Conservation (phyloP, 306 rosid genomes). For the Cicer cuneatum region DNA sequence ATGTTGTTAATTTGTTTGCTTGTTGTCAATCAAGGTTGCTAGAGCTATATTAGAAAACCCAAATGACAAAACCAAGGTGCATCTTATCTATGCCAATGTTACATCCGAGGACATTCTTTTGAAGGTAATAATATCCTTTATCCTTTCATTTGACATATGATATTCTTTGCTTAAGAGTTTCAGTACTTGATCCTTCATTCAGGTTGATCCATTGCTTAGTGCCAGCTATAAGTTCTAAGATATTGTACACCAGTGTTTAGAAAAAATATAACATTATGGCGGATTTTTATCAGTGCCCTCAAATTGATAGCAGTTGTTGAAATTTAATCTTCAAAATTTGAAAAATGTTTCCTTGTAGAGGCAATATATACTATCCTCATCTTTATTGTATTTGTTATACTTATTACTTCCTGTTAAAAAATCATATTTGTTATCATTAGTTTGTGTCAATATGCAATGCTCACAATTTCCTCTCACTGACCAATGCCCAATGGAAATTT, state of each 20-base stretch:
- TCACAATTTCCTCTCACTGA: neutral
- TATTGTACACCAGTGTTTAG: neutral
- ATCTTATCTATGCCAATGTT: slow-evolving; percentile 96
- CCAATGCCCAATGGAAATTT: slow-evolving; percentile 24
- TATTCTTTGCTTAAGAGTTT: slow-evolving; percentile 21
- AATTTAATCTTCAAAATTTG: slow-evolving; percentile 22
- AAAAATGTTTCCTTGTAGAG: slow-evolving; percentile 4
- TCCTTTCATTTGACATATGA: neutral
- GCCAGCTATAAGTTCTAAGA: slow-evolving; percentile 22
- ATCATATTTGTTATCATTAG: slow-evolving; percentile 1
- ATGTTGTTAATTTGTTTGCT: slow-evolving; percentile 28
- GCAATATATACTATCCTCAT: neutral
- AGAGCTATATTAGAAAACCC: slow-evolving; percentile 94
- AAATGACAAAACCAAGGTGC: slow-evolving; percentile 81
- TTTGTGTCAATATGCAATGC: neutral
- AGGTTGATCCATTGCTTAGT: slow-evolving; percentile 12
- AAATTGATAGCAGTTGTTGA: slow-evolving; percentile 1
- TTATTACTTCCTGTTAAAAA: no score
- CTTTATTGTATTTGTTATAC: slow-evolving; percentile 1
- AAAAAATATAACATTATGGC: neutral
- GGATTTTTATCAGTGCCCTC: neutral
- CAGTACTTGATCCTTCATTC: slow-evolving; percentile 10
- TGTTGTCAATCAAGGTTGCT: slow-evolving; percentile 67
- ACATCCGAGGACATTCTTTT: slow-evolving; percentile 84
- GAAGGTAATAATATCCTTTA: slow-evolving; percentile 61